These are phyloP conservation scores for Aspergillus affinis DNA, from an alignment of 495 filamentous ascomycete species.

Conservation along the genomic window DNA sequence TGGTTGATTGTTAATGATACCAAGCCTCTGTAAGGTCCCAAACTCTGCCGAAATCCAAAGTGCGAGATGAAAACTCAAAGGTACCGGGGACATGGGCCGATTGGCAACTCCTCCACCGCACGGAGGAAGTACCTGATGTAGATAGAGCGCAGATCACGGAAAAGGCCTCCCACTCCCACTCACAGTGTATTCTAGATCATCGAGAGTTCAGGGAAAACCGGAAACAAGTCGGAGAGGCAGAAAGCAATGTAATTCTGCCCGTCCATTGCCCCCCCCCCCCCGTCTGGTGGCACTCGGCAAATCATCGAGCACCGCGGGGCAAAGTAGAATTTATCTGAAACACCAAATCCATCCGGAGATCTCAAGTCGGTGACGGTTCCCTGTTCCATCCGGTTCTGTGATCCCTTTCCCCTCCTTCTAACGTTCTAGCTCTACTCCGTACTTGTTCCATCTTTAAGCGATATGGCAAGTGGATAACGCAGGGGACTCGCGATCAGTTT, in stretches of 20 bases:
- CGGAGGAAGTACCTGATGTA: neutral
- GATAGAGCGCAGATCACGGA: neutral
- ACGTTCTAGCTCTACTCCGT: neutral
- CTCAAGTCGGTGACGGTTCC: too few relatives aligned
- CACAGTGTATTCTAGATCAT: too few relatives aligned
- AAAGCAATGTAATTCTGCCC: neutral
- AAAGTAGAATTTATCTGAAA: slow-evolving; percentile 10
- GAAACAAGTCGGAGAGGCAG: neutral
- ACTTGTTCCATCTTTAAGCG: neutral
- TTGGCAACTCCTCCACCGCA: neutral
- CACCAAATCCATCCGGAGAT: slow-evolving; percentile 6
- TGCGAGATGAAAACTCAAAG: neutral
- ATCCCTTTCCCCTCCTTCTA: neutral
- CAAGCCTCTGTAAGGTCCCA: neutral
- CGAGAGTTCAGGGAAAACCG: neutral
- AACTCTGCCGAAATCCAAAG: neutral
- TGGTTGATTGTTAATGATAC: too few relatives aligned
- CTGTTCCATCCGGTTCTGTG: too few relatives aligned
- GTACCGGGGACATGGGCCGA: neutral
- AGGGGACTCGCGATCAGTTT: neutral
- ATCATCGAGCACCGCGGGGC: slow-evolving; percentile 2
- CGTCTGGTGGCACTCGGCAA: slow-evolving; percentile 4
- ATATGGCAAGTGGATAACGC: slow-evolving; percentile 1
- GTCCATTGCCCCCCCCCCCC: neutral
- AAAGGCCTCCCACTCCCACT: neutral